phyloP scores from a whole-genome alignment of 371 early-diverging fungal genomes.

The Mucor mucedo region DNA sequence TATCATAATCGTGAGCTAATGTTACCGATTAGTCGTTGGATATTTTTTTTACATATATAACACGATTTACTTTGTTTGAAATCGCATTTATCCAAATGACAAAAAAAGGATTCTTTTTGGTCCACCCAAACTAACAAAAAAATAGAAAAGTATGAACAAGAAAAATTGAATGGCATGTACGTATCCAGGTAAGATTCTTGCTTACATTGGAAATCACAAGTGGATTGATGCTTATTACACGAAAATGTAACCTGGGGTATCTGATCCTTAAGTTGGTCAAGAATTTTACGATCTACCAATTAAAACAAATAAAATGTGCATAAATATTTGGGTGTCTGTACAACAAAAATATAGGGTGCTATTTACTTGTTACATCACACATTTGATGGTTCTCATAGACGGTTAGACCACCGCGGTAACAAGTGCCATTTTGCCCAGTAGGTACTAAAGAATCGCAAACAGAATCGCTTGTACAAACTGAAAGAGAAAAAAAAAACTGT shows the following conservation, averaged over 20 bases:
- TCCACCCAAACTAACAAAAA: conserved; percentile 71
- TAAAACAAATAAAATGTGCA: neutral
- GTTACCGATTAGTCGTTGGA: neutral
- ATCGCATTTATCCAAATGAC: conserved; percentile 68
- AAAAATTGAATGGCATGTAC: neutral
- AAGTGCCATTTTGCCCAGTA: conserved; percentile 81
- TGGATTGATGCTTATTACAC: conserved; percentile 56
- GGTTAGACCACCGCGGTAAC: conserved; percentile 81
- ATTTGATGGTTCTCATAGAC: conserved; percentile 81
- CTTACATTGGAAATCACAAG: conserved; percentile 75
- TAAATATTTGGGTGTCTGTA: neutral
- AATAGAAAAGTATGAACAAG: neutral
- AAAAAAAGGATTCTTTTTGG: conserved; percentile 79
- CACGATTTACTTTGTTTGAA: conserved; percentile 37
- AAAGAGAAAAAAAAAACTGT: neutral
- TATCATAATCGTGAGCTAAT: conserved; percentile 34
- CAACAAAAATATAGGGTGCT: conserved; percentile 19
- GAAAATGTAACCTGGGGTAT: conserved; percentile 74
- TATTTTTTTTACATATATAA: neutral
- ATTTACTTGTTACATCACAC: conserved; percentile 87
- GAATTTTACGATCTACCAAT: conserved; percentile 59
- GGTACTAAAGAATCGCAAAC: conserved; percentile 81
- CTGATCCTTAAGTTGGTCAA: conserved; percentile 64
- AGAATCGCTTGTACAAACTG: conserved; percentile 80
- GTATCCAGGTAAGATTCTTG: neutral